Conservation (phyloP, 2,329 filamentous ascomycete genomes). For the Colletotrichum sp. region DNA sequence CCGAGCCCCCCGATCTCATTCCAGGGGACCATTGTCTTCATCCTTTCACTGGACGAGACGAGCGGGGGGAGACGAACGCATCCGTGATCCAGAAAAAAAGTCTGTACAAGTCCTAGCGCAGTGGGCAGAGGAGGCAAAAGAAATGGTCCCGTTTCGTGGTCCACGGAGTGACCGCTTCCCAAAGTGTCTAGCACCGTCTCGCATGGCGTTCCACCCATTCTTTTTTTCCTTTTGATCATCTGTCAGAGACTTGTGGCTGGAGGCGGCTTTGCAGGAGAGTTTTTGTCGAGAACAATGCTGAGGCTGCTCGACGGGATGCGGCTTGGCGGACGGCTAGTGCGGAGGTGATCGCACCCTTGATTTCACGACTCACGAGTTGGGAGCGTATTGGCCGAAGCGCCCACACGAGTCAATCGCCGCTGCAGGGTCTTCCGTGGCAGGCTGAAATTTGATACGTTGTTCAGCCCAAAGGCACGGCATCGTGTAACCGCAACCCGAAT, state of each 20-base stretch:
- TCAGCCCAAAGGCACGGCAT: not conserved
- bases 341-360: not conserved
- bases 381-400: not conserved
- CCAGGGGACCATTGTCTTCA: not conserved
- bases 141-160: slow-evolving; percentile 3
- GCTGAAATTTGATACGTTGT: not conserved
- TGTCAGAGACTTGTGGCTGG: slow-evolving; percentile 5
- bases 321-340: slow-evolving; percentile 12
- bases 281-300: slow-evolving; percentile 2
- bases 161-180: not conserved
- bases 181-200: not conserved
- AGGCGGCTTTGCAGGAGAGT: not conserved
- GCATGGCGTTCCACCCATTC: not conserved
- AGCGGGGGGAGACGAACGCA: slow-evolving; percentile 16
- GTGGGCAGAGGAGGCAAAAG: not conserved
- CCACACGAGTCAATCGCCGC: slow-evolving; percentile 7
- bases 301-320: not conserved
- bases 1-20: slow-evolving; percentile 13
- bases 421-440: slow-evolving; percentile 11
- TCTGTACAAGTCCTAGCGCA: not conserved
- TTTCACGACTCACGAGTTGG: slow-evolving; percentile 5
- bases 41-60: slow-evolving; percentile 6
- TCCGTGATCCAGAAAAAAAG: slow-evolving; percentile 15
- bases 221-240: not conserved
- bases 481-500: not conserved